Evolutionary conservation across 2,329 filamentous ascomycete species (phyloP).

Genomic region (Xylaria sp.): DNA sequence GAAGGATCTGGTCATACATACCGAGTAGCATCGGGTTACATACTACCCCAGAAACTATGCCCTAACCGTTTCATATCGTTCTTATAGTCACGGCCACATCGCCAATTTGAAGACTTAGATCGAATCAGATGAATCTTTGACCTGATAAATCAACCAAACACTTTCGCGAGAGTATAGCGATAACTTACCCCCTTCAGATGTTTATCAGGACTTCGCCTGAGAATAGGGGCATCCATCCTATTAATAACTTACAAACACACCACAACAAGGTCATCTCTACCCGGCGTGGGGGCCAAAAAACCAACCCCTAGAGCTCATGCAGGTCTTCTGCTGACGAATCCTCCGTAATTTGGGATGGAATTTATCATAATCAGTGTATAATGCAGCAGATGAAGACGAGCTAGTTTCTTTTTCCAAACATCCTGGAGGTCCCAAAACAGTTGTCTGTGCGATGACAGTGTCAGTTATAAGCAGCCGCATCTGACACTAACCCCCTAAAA

Average conservation of each 20-base stretch:
- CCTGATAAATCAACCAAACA: not conserved
- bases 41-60: not conserved
- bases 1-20: not conserved
- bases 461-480: too few species aligned
- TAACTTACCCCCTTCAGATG: not conserved
- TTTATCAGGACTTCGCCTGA: not conserved
- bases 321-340: constrained; percentile 8
- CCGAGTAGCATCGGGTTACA: too few species aligned
- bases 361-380: not conserved
- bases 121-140: not conserved
- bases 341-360: not conserved
- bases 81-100: not conserved
- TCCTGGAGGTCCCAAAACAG: not conserved
- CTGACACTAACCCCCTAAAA: not conserved
- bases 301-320: not conserved
- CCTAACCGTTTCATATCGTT: not conserved
- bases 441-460: not conserved
- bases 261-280: not conserved
- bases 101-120: not conserved
- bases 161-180: not conserved
- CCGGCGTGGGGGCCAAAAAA: not conserved
- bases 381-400: not conserved
- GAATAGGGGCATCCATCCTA: not conserved
- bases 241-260: not conserved
- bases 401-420: not conserved